Evolutionary conservation across 2,329 filamentous ascomycete species (phyloP), one percentile per base, ranked within the genome.

Genomic region (Exophiala sideris): DNA sequence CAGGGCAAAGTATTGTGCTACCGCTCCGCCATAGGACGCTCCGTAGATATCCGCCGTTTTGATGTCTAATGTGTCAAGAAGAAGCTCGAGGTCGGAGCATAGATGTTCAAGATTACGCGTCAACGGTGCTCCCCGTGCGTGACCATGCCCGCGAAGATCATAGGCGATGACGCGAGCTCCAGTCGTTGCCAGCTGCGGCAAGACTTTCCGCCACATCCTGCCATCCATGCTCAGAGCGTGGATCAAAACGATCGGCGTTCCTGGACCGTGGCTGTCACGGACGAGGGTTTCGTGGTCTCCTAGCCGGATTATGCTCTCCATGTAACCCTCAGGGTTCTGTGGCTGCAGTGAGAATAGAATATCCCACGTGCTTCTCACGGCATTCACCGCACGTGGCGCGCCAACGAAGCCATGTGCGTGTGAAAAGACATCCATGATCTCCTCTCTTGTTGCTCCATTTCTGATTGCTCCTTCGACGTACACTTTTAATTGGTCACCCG

Each of bases 1-100:
- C 9, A 48, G n/a, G 6, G 46, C 34, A 35, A 48, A 48, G 16
- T 29, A 14, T 20, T 48, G 46, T 5, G 46, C 46, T 12, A 48
- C 33, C 9, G 16, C 46, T 9, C 46, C 46, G 6, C 46, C 46
- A 20, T 48, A 48, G 7, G 46, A 48, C 7, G 14, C 7, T 8
- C 46, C 46, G 35, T 48, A 39, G 21, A 48, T 39, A 20, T 48
- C 46, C 7, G 45, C 45, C 21, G 7, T 7, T 29, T 35, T 7
- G 7, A 39, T 21, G n/a, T 12, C 46, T 6, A 38, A n/a, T 6
- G 12, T 18, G 16, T 38, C 34, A 6, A 48, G 46, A 14, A 48
- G 18, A 9, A 38, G 9, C n/a, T 39, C 14, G 12, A 48, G 33
- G 34, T 48, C 46, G 12, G 38, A 14, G n/a, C n/a, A 12, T 7